Evolutionary conservation across 2,329 filamentous ascomycete species (phyloP).

Genomic region (Diaporthe sp.): DNA sequence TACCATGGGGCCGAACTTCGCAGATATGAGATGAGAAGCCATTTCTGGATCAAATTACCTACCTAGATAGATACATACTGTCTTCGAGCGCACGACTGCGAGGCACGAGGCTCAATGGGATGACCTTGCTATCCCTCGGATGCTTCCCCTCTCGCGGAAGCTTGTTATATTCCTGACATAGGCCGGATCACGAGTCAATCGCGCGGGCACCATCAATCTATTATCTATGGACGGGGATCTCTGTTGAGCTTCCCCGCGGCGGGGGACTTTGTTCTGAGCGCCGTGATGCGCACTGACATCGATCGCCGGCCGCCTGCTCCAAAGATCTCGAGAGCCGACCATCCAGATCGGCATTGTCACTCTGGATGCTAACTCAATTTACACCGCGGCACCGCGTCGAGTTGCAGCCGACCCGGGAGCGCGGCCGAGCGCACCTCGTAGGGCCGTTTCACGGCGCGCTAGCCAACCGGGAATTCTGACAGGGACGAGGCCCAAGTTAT

Average conservation of each 20-base stretch:
- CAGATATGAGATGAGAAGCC: no score
- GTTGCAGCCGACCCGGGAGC: neutral
- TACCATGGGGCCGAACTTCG: no score
- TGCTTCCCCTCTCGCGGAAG: neutral
- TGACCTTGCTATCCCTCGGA: neutral
- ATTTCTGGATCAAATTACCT: neutral
- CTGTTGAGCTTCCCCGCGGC: neutral
- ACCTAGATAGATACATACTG: neutral
- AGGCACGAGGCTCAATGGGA: neutral
- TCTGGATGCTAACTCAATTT: neutral
- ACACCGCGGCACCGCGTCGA: neutral
- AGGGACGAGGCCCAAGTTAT: conserved; percentile 16
- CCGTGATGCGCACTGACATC: conserved; percentile 9
- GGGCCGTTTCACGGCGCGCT: conserved; percentile 4
- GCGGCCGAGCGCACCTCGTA: conserved; percentile 10
- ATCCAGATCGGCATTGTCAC: neutral
- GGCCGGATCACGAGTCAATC: neutral
- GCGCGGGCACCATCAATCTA: neutral
- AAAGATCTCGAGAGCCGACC: neutral
- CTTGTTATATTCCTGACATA: neutral
- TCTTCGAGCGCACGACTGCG: neutral
- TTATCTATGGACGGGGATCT: neutral
- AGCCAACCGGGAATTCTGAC: neutral
- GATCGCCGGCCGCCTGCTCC: neutral
- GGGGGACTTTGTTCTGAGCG: neutral